phyloP scores from a whole-genome alignment of 495 filamentous ascomycete genomes.

The Schizothecium vesticola region DNA sequence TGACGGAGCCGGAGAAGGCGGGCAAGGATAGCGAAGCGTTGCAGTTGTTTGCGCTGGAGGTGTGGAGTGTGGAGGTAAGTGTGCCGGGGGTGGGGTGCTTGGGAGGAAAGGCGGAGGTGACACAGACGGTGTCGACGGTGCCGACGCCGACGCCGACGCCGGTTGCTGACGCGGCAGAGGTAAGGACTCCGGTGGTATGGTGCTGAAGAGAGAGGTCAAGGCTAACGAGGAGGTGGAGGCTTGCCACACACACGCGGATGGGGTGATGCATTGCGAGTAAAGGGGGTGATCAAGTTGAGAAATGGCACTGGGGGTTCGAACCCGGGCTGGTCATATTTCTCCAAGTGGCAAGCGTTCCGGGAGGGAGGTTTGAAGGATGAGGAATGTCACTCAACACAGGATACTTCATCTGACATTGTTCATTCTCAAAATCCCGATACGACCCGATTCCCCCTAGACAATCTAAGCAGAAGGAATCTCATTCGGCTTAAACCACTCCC shows the following conservation, averaged over 20 bases:
- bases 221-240: not conserved
- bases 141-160: not conserved
- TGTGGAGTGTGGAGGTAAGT: conserved; percentile 18
- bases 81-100: not conserved
- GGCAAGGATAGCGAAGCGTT: conserved; percentile 49
- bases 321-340: no score
- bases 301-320: no score
- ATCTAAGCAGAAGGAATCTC: not conserved
- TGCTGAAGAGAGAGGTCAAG: not conserved
- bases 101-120: not conserved
- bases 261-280: not conserved
- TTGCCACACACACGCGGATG: not conserved
- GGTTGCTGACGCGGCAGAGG: not conserved
- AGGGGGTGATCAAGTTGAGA: not conserved
- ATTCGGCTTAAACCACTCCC: not conserved
- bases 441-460: not conserved
- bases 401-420: not conserved
- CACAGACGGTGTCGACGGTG: not conserved
- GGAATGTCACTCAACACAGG: not conserved
- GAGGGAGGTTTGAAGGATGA: no score
- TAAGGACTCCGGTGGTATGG: not conserved
- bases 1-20: conserved; percentile 33
- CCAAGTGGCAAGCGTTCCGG: not conserved
- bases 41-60: conserved; percentile 56
- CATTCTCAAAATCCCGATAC: not conserved